Base-by-base conservation (phyloP, 345 rosid genomes). In the Clausena lansium region DNA sequence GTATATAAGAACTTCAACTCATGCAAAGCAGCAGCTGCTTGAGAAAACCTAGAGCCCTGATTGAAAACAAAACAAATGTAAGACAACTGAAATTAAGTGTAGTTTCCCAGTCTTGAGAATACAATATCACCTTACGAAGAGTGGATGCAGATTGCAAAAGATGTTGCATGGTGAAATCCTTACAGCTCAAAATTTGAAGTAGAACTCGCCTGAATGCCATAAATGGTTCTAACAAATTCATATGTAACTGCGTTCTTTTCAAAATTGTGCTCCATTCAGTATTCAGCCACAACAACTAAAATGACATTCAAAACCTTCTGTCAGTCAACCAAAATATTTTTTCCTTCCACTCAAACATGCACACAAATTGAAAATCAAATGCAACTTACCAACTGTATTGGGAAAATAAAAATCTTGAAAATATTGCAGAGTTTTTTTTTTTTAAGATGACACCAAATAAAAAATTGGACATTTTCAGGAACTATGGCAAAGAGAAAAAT, bases 221-320 rank as follows among this genome's bases (percentile, higher is more conserved):
- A 81, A 95, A 91, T 79, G 99, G 98, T 81, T 93, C 99, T 80
- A 95, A 83, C 83, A 95, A 84, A 86, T 88, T 90, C 98, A 95
- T 90, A 85, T 95, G 99, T 78, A 95, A 87, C 85, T 90, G 93
- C 47, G 93, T 81, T 78, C 84, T 87, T 73, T 78, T 82, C 89
- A 91, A 79, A 85, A 90, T 89, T 75, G 89, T 84, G 83, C 79
- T 89, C 99, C 98, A 93, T 41, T 90, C 91, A 75, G 68, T 79
- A 80, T 92, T 88, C 83, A 95, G 84, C 90, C 90, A 89, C 20
- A 90, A 87, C 84, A 95, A 80, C 98, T 95, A 84, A 71, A 83
- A 69, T 71, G 76, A 83, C 50, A 45, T 86, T 30, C 59, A 75
- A 83, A 77, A 74, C 45, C 28, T 72, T 71, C 15, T 35, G 67